phyloP scores from a whole-genome alignment of 176 grass and related monocot species.

The Panicum miliaceum region DNA sequence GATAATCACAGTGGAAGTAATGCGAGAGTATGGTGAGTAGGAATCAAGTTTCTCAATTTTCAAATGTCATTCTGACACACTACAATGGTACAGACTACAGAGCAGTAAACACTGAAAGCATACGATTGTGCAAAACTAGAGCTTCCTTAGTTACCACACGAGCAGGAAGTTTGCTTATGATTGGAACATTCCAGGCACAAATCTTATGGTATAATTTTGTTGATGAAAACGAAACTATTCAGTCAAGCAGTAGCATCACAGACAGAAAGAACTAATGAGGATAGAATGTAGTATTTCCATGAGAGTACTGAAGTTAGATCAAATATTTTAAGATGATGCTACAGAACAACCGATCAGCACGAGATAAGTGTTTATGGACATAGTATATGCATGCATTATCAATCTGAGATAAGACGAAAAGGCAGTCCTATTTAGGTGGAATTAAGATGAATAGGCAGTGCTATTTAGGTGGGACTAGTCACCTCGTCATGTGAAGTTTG shows the following conservation, averaged over 20 bases:
- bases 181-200: neutral
- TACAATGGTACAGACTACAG: neutral
- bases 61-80: conserved; percentile 3
- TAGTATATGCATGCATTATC: neutral
- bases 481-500: conserved; percentile 61
- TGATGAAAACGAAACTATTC: neutral
- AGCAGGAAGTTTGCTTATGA: neutral
- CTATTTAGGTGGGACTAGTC: conserved; percentile 40
- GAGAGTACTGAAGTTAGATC: neutral
- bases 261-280: neutral
- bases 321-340: neutral
- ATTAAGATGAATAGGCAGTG: too few species aligned
- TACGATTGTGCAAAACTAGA: conserved; percentile 1
- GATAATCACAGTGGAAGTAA: neutral
- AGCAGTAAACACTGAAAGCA: neutral
- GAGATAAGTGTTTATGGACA: neutral
- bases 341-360: neutral
- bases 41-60: neutral
- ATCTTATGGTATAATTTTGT: neutral
- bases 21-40: conserved; percentile 5
- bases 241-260: neutral
- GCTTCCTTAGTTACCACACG: neutral
- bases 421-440: neutral
- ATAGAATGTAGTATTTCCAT: neutral
- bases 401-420: conserved; percentile 9